Conservation (phyloP, 192 early-diverging fungal species). For the Neocallimastix lanati region DNA sequence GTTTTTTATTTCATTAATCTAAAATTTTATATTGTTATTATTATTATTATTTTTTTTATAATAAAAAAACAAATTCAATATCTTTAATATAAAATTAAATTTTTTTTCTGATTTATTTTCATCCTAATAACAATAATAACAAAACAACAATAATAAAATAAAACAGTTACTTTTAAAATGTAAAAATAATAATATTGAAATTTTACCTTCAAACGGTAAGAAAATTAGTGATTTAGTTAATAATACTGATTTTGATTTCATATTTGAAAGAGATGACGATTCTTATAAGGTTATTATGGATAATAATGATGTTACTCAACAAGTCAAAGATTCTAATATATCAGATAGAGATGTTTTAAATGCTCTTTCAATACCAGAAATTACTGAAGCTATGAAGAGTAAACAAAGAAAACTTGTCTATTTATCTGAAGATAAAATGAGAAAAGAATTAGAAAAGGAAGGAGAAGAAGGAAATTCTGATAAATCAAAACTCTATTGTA, state of each 20-base stretch:
- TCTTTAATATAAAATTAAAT: no score
- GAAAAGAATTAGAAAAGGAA: background rate
- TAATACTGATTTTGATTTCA: background rate
- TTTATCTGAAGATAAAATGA: background rate
- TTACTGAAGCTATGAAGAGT: background rate
- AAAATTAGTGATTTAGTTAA: background rate
- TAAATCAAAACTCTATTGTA: background rate
- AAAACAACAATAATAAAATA: no score
- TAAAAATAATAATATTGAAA: background rate
- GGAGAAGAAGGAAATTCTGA: background rate
- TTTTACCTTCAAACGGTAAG: background rate
- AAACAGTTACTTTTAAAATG: background rate
- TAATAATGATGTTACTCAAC: background rate
- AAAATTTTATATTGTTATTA: no score
- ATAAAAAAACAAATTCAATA: no score
- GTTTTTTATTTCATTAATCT: no score
- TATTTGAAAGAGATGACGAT: background rate
- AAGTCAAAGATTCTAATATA: background rate
- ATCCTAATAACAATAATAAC: no score
- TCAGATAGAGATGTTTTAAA: background rate
- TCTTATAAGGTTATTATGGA: background rate
- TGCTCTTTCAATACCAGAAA: background rate
- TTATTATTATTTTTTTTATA: no score
- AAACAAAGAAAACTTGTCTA: background rate
- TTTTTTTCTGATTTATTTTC: no score